These are phyloP conservation scores for Aspergillus sp. DNA, from an alignment of 2,329 filamentous ascomycete species.

Conservation along the genomic window DNA sequence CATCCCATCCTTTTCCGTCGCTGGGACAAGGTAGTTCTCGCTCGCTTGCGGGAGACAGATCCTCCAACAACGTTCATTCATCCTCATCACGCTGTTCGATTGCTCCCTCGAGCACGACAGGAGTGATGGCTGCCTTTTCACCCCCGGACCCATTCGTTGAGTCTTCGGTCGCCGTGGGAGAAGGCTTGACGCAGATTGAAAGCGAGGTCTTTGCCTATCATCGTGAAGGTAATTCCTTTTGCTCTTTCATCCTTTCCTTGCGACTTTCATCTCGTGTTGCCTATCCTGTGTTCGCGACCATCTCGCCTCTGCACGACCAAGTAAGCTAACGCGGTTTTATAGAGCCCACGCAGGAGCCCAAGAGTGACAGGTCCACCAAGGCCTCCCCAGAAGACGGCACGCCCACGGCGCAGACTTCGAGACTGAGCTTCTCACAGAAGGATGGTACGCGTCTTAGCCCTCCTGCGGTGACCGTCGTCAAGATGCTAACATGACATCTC, in stretches of 20 bases:
- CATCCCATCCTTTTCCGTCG: neutral
- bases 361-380: neutral
- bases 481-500: too few species aligned
- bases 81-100: neutral
- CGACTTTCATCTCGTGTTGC: neutral
- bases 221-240: neutral
- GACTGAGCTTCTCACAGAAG: too few species aligned
- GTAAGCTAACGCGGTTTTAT: neutral
- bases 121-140: neutral
- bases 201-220: neutral
- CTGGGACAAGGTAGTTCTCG: neutral
- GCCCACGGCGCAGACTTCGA: too few species aligned
- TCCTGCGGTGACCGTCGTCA: too few species aligned
- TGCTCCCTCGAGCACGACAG: neutral
- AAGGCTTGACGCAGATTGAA: neutral
- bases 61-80: neutral
- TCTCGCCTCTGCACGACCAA: neutral
- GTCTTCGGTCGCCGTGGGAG: neutral
- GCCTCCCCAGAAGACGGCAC: slow-evolving; percentile 31
- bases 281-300: neutral
- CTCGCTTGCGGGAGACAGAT: neutral
- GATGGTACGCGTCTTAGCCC: neutral
- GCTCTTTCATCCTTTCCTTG: neutral
- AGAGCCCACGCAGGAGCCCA: neutral
- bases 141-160: neutral